phyloP scores from a whole-genome alignment of 2,329 filamentous ascomycete species.

The Fusarium sp. region DNA sequence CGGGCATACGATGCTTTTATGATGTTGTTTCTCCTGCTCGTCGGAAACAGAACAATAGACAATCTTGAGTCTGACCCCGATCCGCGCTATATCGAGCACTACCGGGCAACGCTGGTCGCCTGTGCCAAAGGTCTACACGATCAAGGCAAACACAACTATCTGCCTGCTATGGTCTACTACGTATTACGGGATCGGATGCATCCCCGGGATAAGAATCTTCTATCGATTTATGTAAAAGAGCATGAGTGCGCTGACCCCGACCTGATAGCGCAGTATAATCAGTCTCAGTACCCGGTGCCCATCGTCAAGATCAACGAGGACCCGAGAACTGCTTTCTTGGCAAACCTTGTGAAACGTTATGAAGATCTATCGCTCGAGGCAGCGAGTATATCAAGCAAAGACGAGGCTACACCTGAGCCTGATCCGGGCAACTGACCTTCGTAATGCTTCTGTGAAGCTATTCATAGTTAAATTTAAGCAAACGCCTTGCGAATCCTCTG shows the following conservation, averaged over 20 bases:
- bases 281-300: not conserved
- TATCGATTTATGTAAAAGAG: not conserved
- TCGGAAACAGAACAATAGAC: not conserved
- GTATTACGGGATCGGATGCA: not conserved
- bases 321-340: not conserved
- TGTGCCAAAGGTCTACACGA: not conserved
- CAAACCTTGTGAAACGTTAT: not conserved
- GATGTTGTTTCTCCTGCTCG: not conserved
- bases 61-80: not conserved
- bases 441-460: too few relatives aligned
- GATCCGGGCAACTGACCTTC: too few relatives aligned
- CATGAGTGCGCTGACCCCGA: not conserved
- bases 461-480: too few relatives aligned
- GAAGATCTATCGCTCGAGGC: too few relatives aligned
- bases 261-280: not conserved
- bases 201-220: not conserved
- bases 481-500: too few relatives aligned
- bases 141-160: not conserved
- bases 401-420: too few relatives aligned
- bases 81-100: not conserved
- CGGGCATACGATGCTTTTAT: not conserved
- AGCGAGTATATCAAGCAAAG: too few relatives aligned
- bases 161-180: not conserved
- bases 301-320: constrained; percentile 3
- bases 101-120: not conserved